Evolutionary conservation across 2,329 filamentous ascomycete genomes (phyloP), one percentile per base, ranked within the genome.

Genomic region (Waltergamsia citrina): DNA sequence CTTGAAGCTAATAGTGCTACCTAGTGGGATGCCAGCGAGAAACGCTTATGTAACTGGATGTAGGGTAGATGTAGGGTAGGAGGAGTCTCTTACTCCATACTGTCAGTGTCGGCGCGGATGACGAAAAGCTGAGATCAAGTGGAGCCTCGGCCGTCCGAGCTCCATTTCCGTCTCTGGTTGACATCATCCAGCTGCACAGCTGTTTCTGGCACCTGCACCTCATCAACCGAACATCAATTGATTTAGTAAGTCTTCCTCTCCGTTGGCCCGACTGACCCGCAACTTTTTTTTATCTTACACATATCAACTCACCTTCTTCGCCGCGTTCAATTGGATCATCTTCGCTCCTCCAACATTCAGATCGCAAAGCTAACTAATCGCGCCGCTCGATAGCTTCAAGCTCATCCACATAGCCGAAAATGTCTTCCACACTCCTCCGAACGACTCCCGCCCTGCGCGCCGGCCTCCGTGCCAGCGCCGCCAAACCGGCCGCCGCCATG

Each of bases 371-470:
- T 9, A 32, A 22, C 19, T 22, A 14, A 22, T 14, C n/a, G n/a
- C n/a, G n/a, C n/a, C n/a, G n/a, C n/a, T n/a, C n/a, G n/a, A n/a
- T n/a, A n/a, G 18, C 29, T 10, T 29, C 27, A 29, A 29, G 8
- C 27, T 15, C 10, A 9, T 29, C 8, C 10, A 29, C 41, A 39
- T 31, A 38, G 32, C 40, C 43, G 18, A 69, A 17, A 52, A 94
- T 94, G 86, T 78, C 85, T 54, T 67, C 81, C 37, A 70, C 81
- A 41, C 72, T 94, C 44, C 68, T 94, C 56, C 81, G 85, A 53
- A 77, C 76, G 45, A 71, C 74, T 42, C 71, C 76, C 47, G 68
- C 78, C 48, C 62, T 69, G 42, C 83, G 85, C 59, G 73, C 80
- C 44, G 80, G 81, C 50, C 69, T 90, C 41, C 76, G 84, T 51